Percentiles rank a stretch among this genome's conserved stretches.
phyloP scores from a whole-genome alignment of 148 eudicot genomes.

The Polygonum maritimum region DNA sequence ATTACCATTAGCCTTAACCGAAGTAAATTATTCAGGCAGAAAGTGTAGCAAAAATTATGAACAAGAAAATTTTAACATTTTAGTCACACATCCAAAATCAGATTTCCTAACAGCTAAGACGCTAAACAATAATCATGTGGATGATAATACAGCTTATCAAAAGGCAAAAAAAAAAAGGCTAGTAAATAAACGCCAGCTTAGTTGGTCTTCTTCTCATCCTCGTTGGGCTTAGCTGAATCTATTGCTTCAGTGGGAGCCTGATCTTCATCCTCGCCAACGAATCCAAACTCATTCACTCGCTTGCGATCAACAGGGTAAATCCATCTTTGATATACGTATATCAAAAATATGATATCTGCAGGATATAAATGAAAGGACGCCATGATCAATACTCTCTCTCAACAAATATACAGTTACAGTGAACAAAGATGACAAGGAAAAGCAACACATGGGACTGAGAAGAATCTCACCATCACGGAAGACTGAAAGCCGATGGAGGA shows the following conservation, averaged over 20 bases:
- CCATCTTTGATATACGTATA: conserved; percentile 89
- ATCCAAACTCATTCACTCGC: conserved; percentile 92
- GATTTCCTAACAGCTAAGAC: conserved; percentile 2
- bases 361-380: conserved; percentile 9
- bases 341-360: conserved; percentile 93
- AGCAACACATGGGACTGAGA: background rate
- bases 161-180: background rate
- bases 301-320: conserved; percentile 84
- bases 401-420: background rate
- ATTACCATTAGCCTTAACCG: background rate
- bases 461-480: conserved; percentile 85
- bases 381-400: background rate
- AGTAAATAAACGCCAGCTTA: conserved; percentile 22
- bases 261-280: conserved; percentile 74
- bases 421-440: background rate
- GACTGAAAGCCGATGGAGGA: conserved; percentile 85
- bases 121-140: conserved; percentile 1
- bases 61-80: background rate
- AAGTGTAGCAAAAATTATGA: background rate
- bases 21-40: background rate
- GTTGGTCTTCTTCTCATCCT: conserved; percentile 87
- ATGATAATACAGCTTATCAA: background rate
- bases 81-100: background rate
- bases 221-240: conserved; percentile 29
- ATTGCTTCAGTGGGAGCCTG: conserved; percentile 19